Conservation (phyloP, 2,329 filamentous ascomycete species). For the Graphiopsis chlorocephala region DNA sequence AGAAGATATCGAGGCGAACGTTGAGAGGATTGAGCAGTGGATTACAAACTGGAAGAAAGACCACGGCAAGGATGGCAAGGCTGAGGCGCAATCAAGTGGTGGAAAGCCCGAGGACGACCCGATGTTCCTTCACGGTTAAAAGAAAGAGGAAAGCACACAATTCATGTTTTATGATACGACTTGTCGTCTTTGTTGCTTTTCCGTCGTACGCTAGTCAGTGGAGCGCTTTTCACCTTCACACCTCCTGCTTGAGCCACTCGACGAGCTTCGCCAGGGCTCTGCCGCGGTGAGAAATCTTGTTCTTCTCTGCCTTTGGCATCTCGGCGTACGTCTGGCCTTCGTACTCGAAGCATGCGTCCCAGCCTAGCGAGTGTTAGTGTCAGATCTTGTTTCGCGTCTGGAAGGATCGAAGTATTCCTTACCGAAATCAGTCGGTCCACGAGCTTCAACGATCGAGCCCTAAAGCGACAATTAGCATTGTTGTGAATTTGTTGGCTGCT, state of each 20-base stretch:
- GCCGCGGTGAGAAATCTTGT: slow-evolving; percentile 86
- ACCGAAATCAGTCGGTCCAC: slow-evolving; percentile 83
- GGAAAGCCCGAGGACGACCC: slow-evolving; percentile 33
- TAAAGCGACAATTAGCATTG: slow-evolving; percentile 29
- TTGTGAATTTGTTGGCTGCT: neutral
- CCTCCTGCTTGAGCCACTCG: slow-evolving; percentile 58
- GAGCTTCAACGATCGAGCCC: slow-evolving; percentile 79
- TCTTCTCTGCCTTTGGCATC: slow-evolving; percentile 87
- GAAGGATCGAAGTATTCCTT: slow-evolving; percentile 36
- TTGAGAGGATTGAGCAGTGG: slow-evolving; percentile 82
- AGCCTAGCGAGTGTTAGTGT: slow-evolving; percentile 58
- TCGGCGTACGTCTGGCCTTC: slow-evolving; percentile 90
- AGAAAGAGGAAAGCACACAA: neutral
- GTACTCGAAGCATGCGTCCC: slow-evolving; percentile 96
- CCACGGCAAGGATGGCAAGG: slow-evolving; percentile 42
- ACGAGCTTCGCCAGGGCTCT: slow-evolving; percentile 86
- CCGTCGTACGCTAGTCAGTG: neutral
- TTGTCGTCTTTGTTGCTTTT: neutral
- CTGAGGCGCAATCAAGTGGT: slow-evolving; percentile 22
- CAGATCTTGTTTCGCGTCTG: neutral
- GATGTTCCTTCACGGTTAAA: slow-evolving; percentile 36
- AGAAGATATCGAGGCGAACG: slow-evolving; percentile 84
- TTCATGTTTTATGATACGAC: neutral
- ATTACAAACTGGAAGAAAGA: slow-evolving; percentile 76
- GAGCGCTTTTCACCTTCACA: slow-evolving; percentile 17